Evolutionary conservation across 1,284 basidiomycete genomes (phyloP), one percentile per base, ranked within the genome.

Genomic region (Boletellus deceptivus): DNA sequence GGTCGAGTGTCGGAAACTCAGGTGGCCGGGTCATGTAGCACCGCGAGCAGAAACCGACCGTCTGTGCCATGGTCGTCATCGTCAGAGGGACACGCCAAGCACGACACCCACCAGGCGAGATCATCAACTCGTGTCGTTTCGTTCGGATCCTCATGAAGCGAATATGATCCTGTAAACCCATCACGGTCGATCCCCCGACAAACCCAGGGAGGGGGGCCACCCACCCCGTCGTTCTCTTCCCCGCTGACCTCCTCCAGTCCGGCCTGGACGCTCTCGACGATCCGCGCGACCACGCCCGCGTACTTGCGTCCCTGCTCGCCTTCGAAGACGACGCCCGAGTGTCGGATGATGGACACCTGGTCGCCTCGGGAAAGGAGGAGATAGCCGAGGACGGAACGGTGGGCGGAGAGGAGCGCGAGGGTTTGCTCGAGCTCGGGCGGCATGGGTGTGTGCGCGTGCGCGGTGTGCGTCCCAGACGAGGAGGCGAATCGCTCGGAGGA

Each of bases 121-220:
- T 93, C 83, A 97, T 91, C 52, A 97, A 76, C 66, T 97, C 94
- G 68, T 97, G 93, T 50, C 88, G 80, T 65, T 84, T 91, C 48
- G 93, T 96, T 45, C 94, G 80, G 70, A 97, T 93, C 46, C 93
- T 77, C 80, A 97, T 83, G 64, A 97, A 93, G 52, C 83, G 80
- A 46, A 96, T 76, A 48, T 91, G 87, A 65, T 96, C 93, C 92
- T 95, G 11, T n/a, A 14, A 16, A 16, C 10, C 20, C 20, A 9
- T 3, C 5, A 6, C 11, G 38, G 25, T 18, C 4, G 20, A n/a
- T 34, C 4, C 16, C n/a, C n/a, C n/a, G n/a, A n/a, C n/a, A 14
- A 13, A 27, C 18, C n/a, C n/a, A 43, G n/a, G 16, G 16, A 10
- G n/a, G 10, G 9, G 13, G 43, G 44, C 14, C 18, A 74, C 75